Percentiles rank a stretch among this genome's conserved stretches.
phyloP scores from a whole-genome alignment of 176 grass and related monocot species.

The barley (Hordeum vulgare) region MorexV3_pseudomolecules_assembly NC_058522.1:405357597-405358096 shows the following conservation, averaged over 20 bases:
- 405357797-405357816: slow-evolving; percentile 44
- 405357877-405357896: slow-evolving; percentile 57
- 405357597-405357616: slow-evolving; percentile 47
- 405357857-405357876: slow-evolving; percentile 60
- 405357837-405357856: slow-evolving; percentile 27
- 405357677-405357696: slow-evolving; percentile 40
- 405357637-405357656: slow-evolving; percentile 89
- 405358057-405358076: slow-evolving; percentile 22
- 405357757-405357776: slow-evolving; percentile 28
- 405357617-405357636: slow-evolving; percentile 68
- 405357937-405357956: slow-evolving; percentile 81
- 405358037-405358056: slow-evolving; percentile 56
- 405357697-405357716: slow-evolving; percentile 85
- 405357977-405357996: slow-evolving; percentile 19
- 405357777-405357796: slow-evolving; percentile 29
- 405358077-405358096: slow-evolving; percentile 4
- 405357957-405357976: slow-evolving; percentile 50
- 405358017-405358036: slow-evolving; percentile 43
- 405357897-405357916: slow-evolving; percentile 79
- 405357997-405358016: slow-evolving; percentile 50
- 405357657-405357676: slow-evolving; percentile 86
- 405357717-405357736: slow-evolving; percentile 51
- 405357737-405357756: slow-evolving; percentile 42
- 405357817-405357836: slow-evolving; percentile 47
- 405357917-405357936: slow-evolving; percentile 35